A percentile compares a stretch with the other conserved stretches of the same genome.
Conservation (phyloP, 345 rosid genomes). For the Lepidium africanum region DNA sequence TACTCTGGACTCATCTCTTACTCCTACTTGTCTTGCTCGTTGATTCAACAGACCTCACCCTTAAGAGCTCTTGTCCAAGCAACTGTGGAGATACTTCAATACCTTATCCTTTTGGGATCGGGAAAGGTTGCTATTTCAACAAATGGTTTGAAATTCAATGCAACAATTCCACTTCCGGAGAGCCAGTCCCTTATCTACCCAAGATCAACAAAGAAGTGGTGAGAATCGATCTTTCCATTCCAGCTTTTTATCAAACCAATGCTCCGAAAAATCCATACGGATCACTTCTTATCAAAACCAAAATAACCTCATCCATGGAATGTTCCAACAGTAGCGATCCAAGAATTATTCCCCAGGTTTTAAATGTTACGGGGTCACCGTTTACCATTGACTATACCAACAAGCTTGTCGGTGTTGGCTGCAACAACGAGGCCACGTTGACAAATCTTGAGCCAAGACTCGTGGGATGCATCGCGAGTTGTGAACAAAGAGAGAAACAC, state of each 20-base stretch:
- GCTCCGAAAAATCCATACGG: background rate
- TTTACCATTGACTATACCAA: background rate
- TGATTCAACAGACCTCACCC: background rate
- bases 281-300: background rate
- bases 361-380: background rate
- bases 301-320: background rate
- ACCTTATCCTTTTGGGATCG: constrained; percentile 36
- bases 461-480: background rate
- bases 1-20: background rate
- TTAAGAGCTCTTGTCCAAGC: constrained; percentile 9
- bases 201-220: background rate
- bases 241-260: accelerated
- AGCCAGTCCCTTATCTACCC: background rate
- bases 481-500: background rate
- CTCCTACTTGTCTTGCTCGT: background rate
- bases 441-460: background rate
- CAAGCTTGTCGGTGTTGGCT: constrained; percentile 14
- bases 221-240: background rate
- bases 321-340: background rate
- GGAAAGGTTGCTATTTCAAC: constrained; percentile 12
- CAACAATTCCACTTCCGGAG: background rate
- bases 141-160: constrained; percentile 5
- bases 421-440: background rate
- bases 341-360: no score
- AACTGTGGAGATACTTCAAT: constrained; percentile 30